phyloP scores from a whole-genome alignment of 345 rosid species.

The Camelina sativa region DNA sequence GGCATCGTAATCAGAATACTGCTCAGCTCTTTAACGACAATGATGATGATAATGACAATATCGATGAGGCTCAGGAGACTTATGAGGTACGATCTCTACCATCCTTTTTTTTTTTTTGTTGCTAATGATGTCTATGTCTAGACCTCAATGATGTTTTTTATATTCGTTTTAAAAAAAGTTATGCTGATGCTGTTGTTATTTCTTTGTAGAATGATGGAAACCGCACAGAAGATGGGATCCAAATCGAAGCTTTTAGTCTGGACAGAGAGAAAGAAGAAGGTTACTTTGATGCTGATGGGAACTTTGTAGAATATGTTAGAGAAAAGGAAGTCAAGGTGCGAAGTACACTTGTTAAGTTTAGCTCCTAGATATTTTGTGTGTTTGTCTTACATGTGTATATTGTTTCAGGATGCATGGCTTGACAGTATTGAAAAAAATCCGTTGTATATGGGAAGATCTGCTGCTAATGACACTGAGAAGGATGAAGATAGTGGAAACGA shows the following conservation, averaged over 20 bases:
- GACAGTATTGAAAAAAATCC: slow-evolving; percentile 73
- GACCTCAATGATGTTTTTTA: neutral
- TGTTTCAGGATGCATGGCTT: slow-evolving; percentile 95
- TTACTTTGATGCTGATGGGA: slow-evolving; percentile 87
- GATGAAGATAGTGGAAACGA: slow-evolving; percentile 49
- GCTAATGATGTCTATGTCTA: neutral
- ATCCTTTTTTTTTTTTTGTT: neutral
- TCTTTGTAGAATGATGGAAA: slow-evolving; percentile 70
- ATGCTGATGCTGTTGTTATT: slow-evolving; percentile 39
- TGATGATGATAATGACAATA: slow-evolving; percentile 55
- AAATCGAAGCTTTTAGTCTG: slow-evolving; percentile 91
- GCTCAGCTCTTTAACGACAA: slow-evolving; percentile 61
- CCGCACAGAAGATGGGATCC: slow-evolving; percentile 88
- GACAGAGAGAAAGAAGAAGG: slow-evolving; percentile 96
- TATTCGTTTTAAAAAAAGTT: slow-evolving; percentile 29
- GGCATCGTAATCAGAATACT: slow-evolving; percentile 61
- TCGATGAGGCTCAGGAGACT: slow-evolving; percentile 60
- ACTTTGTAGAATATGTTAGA: slow-evolving; percentile 83
- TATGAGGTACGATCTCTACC: slow-evolving; percentile 61
- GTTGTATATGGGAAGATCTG: slow-evolving; percentile 52
- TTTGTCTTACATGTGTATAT: slow-evolving; percentile 37
- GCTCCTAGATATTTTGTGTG: slow-evolving; percentile 2
- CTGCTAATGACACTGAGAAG: slow-evolving; percentile 41
- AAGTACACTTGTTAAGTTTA: slow-evolving; percentile 19
- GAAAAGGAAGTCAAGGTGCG: slow-evolving; percentile 80